Conservation (phyloP, 441 rosid genomes). For the Erodium moschatum region DNA sequence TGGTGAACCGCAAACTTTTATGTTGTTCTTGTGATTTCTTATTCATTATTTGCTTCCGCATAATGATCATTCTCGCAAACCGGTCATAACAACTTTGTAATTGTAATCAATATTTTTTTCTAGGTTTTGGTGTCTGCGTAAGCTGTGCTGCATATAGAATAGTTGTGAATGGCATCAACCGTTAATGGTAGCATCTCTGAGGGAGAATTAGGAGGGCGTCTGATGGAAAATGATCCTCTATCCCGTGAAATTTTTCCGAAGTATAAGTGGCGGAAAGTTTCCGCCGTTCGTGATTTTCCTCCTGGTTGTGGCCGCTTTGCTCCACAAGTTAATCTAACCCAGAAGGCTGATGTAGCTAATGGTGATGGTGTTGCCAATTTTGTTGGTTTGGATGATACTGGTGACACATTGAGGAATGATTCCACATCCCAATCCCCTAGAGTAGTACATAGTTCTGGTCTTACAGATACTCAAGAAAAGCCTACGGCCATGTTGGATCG, state of each 20-base stretch:
- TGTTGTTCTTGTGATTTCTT: too few species aligned
- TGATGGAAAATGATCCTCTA: background rate
- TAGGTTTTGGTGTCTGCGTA: background rate
- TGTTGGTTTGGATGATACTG: background rate
- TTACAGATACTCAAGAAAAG: background rate
- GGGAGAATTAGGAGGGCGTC: slow-evolving; percentile 1
- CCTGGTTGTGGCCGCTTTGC: background rate
- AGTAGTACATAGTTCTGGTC: background rate
- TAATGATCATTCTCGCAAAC: too few species aligned
- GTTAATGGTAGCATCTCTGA: background rate
- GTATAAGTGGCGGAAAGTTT: background rate
- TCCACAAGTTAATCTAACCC: background rate
- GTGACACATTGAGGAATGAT: background rate
- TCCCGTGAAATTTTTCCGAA: background rate
- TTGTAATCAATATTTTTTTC: background rate
- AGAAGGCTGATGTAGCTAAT: background rate
- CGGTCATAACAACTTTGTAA: background rate
- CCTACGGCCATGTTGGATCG: background rate
- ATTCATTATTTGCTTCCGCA: too few species aligned
- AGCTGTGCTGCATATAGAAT: background rate
- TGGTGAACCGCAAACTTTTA: too few species aligned
- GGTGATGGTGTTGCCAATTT: background rate
- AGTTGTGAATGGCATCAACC: background rate
- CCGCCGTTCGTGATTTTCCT: background rate
- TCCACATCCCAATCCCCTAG: background rate